Evolutionary conservation across 2,329 filamentous ascomycete genomes (phyloP).

Genomic region (Rhexocercosporidium sp.): DNA sequence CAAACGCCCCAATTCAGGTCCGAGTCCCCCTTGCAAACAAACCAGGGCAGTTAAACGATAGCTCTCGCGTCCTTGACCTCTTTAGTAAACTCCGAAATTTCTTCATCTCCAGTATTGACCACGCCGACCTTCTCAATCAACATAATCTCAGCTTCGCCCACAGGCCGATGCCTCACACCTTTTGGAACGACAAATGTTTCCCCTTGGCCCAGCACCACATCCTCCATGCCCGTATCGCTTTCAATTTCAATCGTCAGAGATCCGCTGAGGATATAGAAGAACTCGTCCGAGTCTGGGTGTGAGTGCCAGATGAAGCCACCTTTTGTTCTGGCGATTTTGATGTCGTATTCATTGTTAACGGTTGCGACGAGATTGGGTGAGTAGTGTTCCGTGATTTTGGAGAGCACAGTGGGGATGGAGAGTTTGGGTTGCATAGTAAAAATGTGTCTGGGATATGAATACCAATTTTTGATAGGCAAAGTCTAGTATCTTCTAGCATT

Average conservation of each 20-base stretch:
- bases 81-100: background rate
- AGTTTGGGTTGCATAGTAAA: background rate
- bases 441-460: background rate
- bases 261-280: conserved; percentile 48
- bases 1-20: no score
- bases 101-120: conserved; percentile 3
- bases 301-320: conserved; percentile 49
- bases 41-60: background rate
- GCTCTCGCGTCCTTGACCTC: background rate
- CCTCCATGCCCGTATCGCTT: conserved; percentile 38
- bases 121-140: conserved; percentile 45
- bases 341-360: conserved; percentile 45
- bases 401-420: conserved; percentile 39
- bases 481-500: background rate
- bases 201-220: background rate
- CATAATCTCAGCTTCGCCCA: conserved; percentile 46
- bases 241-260: conserved; percentile 45
- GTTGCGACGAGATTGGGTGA: conserved; percentile 43
- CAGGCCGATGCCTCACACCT: conserved; percentile 46
- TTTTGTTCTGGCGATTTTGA: conserved; percentile 49
- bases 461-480: background rate
- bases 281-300: conserved; percentile 48
- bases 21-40: no score
- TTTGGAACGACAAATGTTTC: conserved; percentile 43
- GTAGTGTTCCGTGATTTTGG: conserved; percentile 41